These are phyloP conservation scores for Arthrobotrys sinensis DNA, from an alignment of 2,329 filamentous ascomycete genomes.

Conservation along the genomic window DNA sequence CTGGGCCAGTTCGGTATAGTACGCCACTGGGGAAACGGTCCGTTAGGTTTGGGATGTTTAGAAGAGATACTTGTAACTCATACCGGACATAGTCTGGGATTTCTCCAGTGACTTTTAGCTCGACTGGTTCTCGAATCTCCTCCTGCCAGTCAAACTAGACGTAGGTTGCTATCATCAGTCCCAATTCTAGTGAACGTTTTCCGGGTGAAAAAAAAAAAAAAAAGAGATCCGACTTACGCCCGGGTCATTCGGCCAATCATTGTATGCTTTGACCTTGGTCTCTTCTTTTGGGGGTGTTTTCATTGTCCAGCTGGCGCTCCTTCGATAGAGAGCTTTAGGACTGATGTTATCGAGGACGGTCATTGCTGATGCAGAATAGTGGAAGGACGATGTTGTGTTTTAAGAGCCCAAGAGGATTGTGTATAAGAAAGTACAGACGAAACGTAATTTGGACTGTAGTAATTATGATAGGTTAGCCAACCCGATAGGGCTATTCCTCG, in stretches of 20 bases:
- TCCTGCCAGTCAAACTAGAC: constrained; percentile 77
- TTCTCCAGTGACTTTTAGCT: constrained; percentile 75
- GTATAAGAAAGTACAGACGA: background rate
- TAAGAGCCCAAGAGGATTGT: background rate
- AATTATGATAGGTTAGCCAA: constrained; percentile 1
- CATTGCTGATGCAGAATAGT: constrained; percentile 23
- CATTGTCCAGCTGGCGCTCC: constrained; percentile 40
- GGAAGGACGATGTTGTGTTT: background rate
- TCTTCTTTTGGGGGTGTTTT: constrained; percentile 33
- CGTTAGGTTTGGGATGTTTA: constrained; percentile 25
- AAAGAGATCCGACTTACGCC: constrained; percentile 29
- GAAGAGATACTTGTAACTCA: background rate
- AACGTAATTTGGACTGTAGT: background rate
- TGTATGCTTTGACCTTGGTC: constrained; percentile 38
- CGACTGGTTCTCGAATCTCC: constrained; percentile 77
- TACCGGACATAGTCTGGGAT: constrained; percentile 77
- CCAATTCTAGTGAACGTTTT: background rate
- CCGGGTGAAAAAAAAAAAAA: too few relatives aligned
- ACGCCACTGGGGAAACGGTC: constrained; percentile 73
- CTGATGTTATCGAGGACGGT: constrained; percentile 45
- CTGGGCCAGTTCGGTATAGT: constrained; percentile 82
- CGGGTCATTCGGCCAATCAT: constrained; percentile 59
- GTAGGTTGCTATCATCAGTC: background rate
- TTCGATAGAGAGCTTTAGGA: constrained; percentile 43
- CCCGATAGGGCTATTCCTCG: background rate